Evolutionary conservation across 108 stramenopile genomes (phyloP).

Genomic region (Cyclotella kingstonii): DNA sequence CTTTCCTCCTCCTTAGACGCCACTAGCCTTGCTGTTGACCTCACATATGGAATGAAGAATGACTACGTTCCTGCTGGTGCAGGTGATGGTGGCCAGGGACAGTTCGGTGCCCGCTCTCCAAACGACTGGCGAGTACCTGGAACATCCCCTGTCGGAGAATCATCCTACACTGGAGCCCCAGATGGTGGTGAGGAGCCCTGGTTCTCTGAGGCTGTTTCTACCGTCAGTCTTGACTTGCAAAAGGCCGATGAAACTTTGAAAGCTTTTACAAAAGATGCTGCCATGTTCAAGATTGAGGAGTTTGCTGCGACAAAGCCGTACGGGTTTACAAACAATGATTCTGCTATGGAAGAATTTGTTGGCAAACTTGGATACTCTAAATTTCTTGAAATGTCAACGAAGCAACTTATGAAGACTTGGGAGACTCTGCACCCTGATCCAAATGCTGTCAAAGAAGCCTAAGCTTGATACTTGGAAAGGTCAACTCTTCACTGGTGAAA

Average conservation of each 20-base stretch:
- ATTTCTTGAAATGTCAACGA: conserved; percentile 75
- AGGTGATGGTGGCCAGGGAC: conserved; percentile 89
- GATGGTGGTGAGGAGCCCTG: conserved; percentile 92
- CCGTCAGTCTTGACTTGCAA: conserved; percentile 81
- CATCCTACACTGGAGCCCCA: conserved; percentile 71
- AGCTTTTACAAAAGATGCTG: conserved; percentile 92
- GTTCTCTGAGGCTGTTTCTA: conserved; percentile 91
- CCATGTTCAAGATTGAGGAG: conserved; percentile 81
- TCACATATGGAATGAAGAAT: conserved; percentile 86
- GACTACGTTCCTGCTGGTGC: conserved; percentile 66
- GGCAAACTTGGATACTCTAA: conserved; percentile 78
- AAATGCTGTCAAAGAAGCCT: conserved; percentile 27
- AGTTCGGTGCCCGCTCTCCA: conserved; percentile 86
- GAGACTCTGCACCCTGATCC: conserved; percentile 61
- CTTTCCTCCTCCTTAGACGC: conserved; percentile 17
- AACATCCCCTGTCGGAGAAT: conserved; percentile 85
- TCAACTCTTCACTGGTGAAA: too few species aligned
- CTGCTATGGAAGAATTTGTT: conserved; percentile 75
- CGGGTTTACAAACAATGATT: conserved; percentile 48
- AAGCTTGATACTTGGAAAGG: too few species aligned
- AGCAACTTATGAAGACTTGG: conserved; percentile 82
- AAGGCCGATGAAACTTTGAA: conserved; percentile 85
- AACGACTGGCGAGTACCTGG: conserved; percentile 88
- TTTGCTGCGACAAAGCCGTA: conserved; percentile 70
- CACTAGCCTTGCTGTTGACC: conserved; percentile 55